These are phyloP conservation scores for Cryptosporidium parvum DNA, from an alignment of 169 alveolate species.

Conservation along the genomic window DNA sequence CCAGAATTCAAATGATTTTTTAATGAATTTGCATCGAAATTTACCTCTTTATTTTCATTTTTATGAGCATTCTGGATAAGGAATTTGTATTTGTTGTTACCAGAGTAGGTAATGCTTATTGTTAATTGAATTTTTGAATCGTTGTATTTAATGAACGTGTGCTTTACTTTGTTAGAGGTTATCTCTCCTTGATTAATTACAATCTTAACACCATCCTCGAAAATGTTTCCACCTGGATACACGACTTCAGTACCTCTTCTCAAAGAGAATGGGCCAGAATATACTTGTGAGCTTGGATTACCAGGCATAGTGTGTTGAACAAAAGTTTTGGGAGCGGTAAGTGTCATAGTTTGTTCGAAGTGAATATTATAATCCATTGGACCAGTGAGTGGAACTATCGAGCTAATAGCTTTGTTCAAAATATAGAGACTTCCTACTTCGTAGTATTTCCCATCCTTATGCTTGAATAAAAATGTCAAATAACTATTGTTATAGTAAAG, in stretches of 20 bases:
- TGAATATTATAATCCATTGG: constrained; percentile 42
- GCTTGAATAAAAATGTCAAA: constrained; percentile 37
- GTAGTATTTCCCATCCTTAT: constrained; percentile 34
- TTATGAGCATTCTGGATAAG: not conserved
- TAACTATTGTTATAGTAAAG: not conserved
- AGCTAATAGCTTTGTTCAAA: constrained; percentile 2
- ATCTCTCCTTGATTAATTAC: constrained; percentile 9
- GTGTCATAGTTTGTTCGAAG: constrained; percentile 40
- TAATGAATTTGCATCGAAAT: not conserved
- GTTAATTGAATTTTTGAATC: not conserved
- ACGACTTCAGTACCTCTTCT: not conserved
- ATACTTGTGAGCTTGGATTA: not conserved
- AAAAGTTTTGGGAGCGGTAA: constrained; percentile 11
- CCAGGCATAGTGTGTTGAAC: not conserved
- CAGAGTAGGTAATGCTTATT: not conserved
- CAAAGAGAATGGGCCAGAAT: constrained; percentile 17
- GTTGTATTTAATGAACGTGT: not conserved
- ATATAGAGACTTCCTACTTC: constrained; percentile 22
- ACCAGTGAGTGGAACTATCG: constrained; percentile 49
- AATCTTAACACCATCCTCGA: constrained; percentile 51
- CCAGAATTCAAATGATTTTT: not conserved
- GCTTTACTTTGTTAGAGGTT: not conserved
- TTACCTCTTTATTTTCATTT: not conserved
- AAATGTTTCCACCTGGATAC: constrained; percentile 13
- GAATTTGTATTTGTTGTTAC: constrained; percentile 1